Evolutionary conservation across 768 basidiomycete genomes (phyloP), one percentile per base, ranked within the genome.

Genomic region (Rhodotorula babjevae): DNA sequence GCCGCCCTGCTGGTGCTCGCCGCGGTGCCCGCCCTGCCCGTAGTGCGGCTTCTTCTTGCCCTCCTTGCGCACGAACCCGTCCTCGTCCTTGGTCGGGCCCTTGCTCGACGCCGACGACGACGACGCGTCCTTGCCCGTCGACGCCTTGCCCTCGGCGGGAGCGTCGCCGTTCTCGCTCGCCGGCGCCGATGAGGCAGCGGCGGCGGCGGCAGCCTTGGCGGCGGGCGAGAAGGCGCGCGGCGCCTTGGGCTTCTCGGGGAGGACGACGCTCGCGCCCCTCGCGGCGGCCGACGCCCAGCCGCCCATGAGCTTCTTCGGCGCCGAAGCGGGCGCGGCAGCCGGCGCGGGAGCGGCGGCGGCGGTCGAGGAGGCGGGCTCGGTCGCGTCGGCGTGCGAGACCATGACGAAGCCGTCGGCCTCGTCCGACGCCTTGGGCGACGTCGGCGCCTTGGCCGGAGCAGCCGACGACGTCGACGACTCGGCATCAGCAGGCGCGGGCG

Each of bases 211-310:
- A 23, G 36, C 27, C 33, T 23, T 49, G 36, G 53, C 23, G 27
- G 19, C n/a, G 16, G 64, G 42, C 44, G 64, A 49, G 31, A 64
- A 47, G 59, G 59, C 47, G 29, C 50, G 63, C 23, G 40, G 25
- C 25, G 44, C 10, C 63, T 61, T 31, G n/a, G 53, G 55, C 40
- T 53, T 55, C 47, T 50, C 69, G 21, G 63, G 58, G n/a, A 56
- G 50, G 69, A 56, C 59, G 58, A 61, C 50, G 25, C 59, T 25
- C 15, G 73, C 73, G 47, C 68, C 68, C 12, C 68, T 55, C 3
- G 69, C 69, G 33, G 76, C 76, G 27, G 72, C 72, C n/a, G 63
- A 65, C 6, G 72, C 72, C 63, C 71, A 73, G 15, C 61, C 61
- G 8, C 65, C 33, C 31, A 57, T 61, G 49, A 71, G 36, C 36